Conservation (phyloP, 1,284 basidiomycete genomes). For the Apiotrichum siamense region DNA sequence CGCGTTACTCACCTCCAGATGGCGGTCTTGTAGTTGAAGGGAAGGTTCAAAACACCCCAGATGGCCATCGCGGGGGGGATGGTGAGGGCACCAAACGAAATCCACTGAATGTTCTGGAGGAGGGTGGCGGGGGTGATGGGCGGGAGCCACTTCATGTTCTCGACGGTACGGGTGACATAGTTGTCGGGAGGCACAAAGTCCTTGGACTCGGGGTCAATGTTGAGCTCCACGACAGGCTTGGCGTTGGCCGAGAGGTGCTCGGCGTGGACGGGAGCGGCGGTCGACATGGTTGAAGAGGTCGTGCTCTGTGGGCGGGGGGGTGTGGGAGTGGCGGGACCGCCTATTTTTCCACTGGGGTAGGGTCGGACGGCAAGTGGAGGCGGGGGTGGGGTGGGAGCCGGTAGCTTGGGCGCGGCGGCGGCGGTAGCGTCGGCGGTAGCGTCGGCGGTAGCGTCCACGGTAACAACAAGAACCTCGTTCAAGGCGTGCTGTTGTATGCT, state of each 20-base stretch:
- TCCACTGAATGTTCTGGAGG: constrained; percentile 67
- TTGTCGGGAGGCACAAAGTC: constrained; percentile 67
- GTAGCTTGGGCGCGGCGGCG: too few relatives aligned
- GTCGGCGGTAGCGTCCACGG: too few relatives aligned
- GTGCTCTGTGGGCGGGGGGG: neutral
- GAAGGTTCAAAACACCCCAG: constrained; percentile 60
- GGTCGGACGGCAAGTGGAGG: neutral
- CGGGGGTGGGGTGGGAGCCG: neutral
- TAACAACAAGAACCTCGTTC: too few relatives aligned
- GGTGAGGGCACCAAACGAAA: constrained; percentile 66
- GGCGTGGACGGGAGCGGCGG: neutral
- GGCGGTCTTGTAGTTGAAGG: constrained; percentile 61
- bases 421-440: too few relatives aligned
- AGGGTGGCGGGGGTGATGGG: constrained; percentile 67
- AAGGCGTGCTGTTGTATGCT: too few relatives aligned
- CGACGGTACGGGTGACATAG: constrained; percentile 79
- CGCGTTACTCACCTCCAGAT: constrained; percentile 53
- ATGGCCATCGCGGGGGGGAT: constrained; percentile 65
- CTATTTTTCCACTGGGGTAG: neutral
- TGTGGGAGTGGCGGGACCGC: neutral
- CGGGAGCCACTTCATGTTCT: constrained; percentile 64
- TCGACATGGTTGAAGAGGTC: neutral
- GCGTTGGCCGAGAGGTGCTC: neutral
- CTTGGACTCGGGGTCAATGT: constrained; percentile 13
- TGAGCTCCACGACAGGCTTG: neutral